Conservation (phyloP, 306 rosid genomes). For the Cucumis melo region DNA sequence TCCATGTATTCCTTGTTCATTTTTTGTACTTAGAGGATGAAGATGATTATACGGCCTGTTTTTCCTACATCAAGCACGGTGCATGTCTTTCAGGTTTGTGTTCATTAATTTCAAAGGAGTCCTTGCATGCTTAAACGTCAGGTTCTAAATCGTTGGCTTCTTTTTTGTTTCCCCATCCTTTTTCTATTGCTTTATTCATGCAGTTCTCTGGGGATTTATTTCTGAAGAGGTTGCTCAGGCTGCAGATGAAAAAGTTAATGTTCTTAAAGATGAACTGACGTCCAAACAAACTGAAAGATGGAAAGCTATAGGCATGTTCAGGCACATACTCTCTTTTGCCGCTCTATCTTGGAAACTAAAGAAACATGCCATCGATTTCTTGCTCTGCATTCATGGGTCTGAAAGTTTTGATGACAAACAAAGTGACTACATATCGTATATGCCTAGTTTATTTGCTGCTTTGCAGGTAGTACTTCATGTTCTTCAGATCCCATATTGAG, state of each 20-base stretch:
- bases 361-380: constrained; percentile 51
- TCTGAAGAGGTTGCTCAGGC: constrained; percentile 43
- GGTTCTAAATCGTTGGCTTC: constrained; percentile 3
- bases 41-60: constrained; percentile 34
- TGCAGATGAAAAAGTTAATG: constrained; percentile 37
- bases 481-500: not conserved
- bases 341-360: constrained; percentile 66
- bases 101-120: constrained; percentile 3
- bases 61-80: constrained; percentile 57
- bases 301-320: constrained; percentile 72
- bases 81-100: constrained; percentile 73
- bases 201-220: constrained; percentile 70
- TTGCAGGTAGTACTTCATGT: constrained; percentile 45
- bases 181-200: constrained; percentile 8
- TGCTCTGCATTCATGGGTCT: constrained; percentile 40
- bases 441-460: constrained; percentile 52
- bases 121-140: not conserved
- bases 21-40: constrained; percentile 29
- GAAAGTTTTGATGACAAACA: constrained; percentile 19
- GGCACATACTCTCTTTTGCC: constrained; percentile 42
- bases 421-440: constrained; percentile 28
- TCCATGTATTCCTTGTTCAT: not conserved
- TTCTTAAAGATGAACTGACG: constrained; percentile 42
- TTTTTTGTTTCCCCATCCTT: constrained; percentile 12
- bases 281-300: constrained; percentile 54